Base-by-base conservation (phyloP, 306 rosid species). In the Glycyrrhiza uralensis region DNA sequence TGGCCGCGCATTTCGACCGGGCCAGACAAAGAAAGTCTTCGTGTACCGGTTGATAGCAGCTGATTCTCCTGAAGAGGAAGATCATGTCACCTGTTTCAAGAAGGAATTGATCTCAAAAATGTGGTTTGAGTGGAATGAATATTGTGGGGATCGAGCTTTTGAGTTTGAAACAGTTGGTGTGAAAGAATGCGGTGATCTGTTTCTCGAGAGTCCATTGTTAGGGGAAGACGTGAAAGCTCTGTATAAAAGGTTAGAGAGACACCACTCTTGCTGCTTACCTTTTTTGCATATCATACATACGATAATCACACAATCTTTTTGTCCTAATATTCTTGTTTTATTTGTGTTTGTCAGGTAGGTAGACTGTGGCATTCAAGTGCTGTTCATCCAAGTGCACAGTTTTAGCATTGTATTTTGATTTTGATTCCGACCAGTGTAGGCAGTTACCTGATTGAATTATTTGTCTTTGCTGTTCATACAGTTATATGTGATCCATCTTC, bases 101-200 rank as follows among this genome's bases (percentile, higher is more conserved):
- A 94, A 94, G 76, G 97, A 91, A 61, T 24, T 82, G 23, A 91
- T 89, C 50, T 85, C 98, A 1, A 91, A 81, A 77, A 89, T 94
- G 97, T 94, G 98, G 98, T 94, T 94, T 58, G 98, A 94, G 66
- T 94, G 97, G 98, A 91, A 91, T 0, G 90, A 94, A 65, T 84
- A 84, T 29, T 89, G 90, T 19, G 96, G 97, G 29, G 83, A 82
- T 44, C 75, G 63, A 0, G 82, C 89, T 62, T 86, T 89, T 58
- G 81, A 80, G 56, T 84, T 87, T 26, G 81, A 80, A 66, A 82
- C 87, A 1, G 86, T 89, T 22, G 80, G 63, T 14, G 86, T 82
- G 19, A 79, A 85, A 36, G 85, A 86, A 4, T 87, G 96, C 24
- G 91, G 79, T 19, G 98, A 94, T 83, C 9, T 17, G 23, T 94